Percentiles rank a stretch among this genome's conserved stretches.
Evolutionary conservation across 805 yeast species (phyloP).

Genomic region (Scheffersomyces stipitis): DNA sequence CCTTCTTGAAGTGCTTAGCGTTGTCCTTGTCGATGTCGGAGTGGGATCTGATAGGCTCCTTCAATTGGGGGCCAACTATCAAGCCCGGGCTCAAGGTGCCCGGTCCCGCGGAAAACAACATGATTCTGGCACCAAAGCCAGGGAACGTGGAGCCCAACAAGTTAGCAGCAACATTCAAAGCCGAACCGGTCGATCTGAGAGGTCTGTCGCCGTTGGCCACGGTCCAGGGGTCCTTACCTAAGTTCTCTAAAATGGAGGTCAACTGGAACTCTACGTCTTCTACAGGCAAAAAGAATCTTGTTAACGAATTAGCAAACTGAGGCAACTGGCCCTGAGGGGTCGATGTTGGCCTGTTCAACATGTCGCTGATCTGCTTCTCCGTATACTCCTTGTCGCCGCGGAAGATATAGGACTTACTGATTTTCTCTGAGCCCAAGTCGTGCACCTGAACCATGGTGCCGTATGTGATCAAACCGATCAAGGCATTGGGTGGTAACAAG

Average conservation of each 20-base stretch:
- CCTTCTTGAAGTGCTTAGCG: slow-evolving; percentile 85
- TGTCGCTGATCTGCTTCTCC: slow-evolving; percentile 62
- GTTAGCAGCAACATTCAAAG: slow-evolving; percentile 79
- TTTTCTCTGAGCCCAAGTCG: slow-evolving; percentile 64
- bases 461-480: slow-evolving; percentile 82
- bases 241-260: slow-evolving; percentile 72
- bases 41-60: slow-evolving; percentile 97
- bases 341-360: slow-evolving; percentile 40
- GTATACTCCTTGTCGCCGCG: slow-evolving; percentile 87
- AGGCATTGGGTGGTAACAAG: slow-evolving; percentile 84
- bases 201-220: slow-evolving; percentile 83
- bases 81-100: slow-evolving; percentile 94
- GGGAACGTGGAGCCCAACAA: slow-evolving; percentile 80
- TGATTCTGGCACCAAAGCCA: slow-evolving; percentile 84
- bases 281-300: slow-evolving; percentile 71
- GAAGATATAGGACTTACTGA: slow-evolving; percentile 77
- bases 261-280: slow-evolving; percentile 81
- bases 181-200: slow-evolving; percentile 89
- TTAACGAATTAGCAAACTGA: slow-evolving; percentile 32
- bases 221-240: slow-evolving; percentile 86
- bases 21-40: slow-evolving; percentile 89
- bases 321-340: slow-evolving; percentile 24
- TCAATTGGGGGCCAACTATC: slow-evolving; percentile 86
- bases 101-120: slow-evolving; percentile 92
- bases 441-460: slow-evolving; percentile 92